A percentile compares a stretch with the other conserved stretches of the same genome.
phyloP scores from a whole-genome alignment of 805 yeast species.

The Candida morakotiae region DNA sequence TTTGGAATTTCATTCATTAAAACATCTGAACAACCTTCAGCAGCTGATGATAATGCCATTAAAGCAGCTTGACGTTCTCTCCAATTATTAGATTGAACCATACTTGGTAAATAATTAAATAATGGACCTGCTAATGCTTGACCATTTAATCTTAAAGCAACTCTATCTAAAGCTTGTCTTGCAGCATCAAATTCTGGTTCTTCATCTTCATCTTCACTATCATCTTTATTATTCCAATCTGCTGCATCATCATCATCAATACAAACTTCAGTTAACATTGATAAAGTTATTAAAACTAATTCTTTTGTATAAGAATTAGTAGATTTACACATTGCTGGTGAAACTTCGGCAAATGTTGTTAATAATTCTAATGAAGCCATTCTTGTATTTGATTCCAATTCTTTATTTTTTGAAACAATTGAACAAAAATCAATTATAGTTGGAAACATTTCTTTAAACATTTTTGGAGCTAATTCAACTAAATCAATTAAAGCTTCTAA shows the following conservation, averaged over 20 bases:
- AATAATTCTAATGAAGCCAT: conserved; percentile 83
- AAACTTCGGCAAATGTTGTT: conserved; percentile 86
- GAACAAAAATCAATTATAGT: conserved; percentile 83
- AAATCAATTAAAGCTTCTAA: conserved; percentile 85
- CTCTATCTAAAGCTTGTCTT: conserved; percentile 90
- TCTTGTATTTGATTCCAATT: conserved; percentile 74
- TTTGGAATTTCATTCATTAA: conserved; percentile 77
- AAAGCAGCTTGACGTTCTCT: conserved; percentile 94
- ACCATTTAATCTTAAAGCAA: conserved; percentile 80
- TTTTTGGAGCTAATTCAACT: conserved; percentile 89
- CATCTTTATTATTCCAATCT: conserved; percentile 79
- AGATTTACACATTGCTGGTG: conserved; percentile 91
- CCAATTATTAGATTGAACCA: conserved; percentile 79
- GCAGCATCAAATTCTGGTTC: conserved; percentile 89
- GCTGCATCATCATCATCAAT: conserved; percentile 83
- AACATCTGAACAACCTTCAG: conserved; percentile 94
- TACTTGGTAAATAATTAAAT: conserved; percentile 79
- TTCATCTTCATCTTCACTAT: conserved; percentile 70
- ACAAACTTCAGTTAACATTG: conserved; percentile 91
- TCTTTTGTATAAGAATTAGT: conserved; percentile 68
- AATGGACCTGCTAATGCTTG: conserved; percentile 78
- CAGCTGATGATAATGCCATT: conserved; percentile 95
- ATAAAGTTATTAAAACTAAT: conserved; percentile 68
- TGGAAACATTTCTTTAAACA: conserved; percentile 87
- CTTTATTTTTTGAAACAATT: conserved; percentile 77